Evolutionary conservation across 148 eudicot genomes (phyloP).

Genomic region (Beta vulgaris): DNA sequence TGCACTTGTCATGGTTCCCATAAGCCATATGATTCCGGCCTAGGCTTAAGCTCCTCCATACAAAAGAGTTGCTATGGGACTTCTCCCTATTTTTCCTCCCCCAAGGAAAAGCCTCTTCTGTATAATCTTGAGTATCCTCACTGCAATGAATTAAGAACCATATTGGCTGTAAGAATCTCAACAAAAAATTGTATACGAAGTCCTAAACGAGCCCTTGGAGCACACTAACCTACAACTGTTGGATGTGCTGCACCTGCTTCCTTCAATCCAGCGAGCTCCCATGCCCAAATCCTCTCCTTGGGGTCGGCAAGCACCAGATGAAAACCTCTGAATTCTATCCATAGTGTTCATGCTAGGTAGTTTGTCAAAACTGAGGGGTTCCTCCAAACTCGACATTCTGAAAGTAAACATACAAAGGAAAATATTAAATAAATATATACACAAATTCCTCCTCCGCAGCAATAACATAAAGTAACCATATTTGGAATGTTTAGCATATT

Average conservation of each 20-base stretch:
- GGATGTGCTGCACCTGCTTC: conserved; percentile 76
- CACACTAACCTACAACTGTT: conserved; percentile 69
- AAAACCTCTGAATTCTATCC: conserved; percentile 66
- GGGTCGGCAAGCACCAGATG: conserved; percentile 71
- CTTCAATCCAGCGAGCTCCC: conserved; percentile 84
- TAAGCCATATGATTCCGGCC: conserved; percentile 44
- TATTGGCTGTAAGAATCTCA: not conserved
- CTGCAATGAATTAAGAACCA: conserved; percentile 37
- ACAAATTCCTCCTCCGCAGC: not conserved
- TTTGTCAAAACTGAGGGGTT: conserved; percentile 81
- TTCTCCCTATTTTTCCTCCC: conserved; percentile 43
- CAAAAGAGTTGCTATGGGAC: conserved; percentile 27
- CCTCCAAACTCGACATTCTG: conserved; percentile 92
- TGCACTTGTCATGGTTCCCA: conserved; percentile 43
- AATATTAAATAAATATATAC: not conserved
- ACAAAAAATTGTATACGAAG: not conserved
- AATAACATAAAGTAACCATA: not conserved
- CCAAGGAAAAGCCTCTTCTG: conserved; percentile 50
- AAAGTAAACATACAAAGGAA: not conserved
- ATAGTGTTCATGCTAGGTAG: conserved; percentile 73
- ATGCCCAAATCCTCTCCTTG: conserved; percentile 57
- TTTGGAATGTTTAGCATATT: not conserved
- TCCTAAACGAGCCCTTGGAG: not conserved
- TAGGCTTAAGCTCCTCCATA: conserved; percentile 48
- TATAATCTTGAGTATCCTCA: conserved; percentile 56